Percentiles rank a stretch among this genome's conserved stretches.
These are phyloP conservation scores for Jacaranda mimosifolia DNA, from an alignment of 257 asterid species.

Conservation along the genomic window DNA sequence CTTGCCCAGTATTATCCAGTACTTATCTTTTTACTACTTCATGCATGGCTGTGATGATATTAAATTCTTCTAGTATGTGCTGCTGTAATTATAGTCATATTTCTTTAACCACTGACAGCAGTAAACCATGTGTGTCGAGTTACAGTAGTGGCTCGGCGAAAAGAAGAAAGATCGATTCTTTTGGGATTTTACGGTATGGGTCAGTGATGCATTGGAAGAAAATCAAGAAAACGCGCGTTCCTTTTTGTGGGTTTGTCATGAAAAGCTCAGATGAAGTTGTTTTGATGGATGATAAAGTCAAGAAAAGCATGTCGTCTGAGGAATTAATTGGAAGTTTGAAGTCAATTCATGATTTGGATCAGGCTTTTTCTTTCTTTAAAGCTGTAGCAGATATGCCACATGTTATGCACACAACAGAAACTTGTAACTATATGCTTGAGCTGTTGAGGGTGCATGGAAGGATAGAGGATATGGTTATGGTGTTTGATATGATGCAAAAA, in stretches of 20 bases:
- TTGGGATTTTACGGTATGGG: constrained; percentile 47
- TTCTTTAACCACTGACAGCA: constrained; percentile 42
- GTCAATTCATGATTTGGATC: constrained; percentile 59
- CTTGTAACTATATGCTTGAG: constrained; percentile 94
- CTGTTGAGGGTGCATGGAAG: constrained; percentile 66
- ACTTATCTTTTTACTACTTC: constrained; percentile 18
- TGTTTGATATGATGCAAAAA: constrained; percentile 92
- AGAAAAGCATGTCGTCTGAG: constrained; percentile 58
- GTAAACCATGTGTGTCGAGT: constrained; percentile 38
- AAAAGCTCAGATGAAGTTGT: constrained; percentile 58
- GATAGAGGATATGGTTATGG: constrained; percentile 70
- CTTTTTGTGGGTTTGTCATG: constrained; percentile 50
- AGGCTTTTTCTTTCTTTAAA: constrained; percentile 66
- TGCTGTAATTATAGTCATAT: constrained; percentile 49
- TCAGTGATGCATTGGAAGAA: constrained; percentile 52
- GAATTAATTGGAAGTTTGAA: constrained; percentile 70
- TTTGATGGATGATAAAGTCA: constrained; percentile 38
- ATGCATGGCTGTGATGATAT: constrained; percentile 63
- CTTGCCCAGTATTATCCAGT: background rate
- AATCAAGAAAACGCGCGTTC: constrained; percentile 48
- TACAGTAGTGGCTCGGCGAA: constrained; percentile 40
- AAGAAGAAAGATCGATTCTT: constrained; percentile 50
- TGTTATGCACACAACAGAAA: constrained; percentile 81
- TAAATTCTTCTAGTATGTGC: constrained; percentile 56
- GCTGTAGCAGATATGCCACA: constrained; percentile 59